A percentile compares a stretch with the other conserved stretches of the same genome.
Conservation (phyloP, 805 yeast species). For the Cyberlindnera suaveolens region DNA sequence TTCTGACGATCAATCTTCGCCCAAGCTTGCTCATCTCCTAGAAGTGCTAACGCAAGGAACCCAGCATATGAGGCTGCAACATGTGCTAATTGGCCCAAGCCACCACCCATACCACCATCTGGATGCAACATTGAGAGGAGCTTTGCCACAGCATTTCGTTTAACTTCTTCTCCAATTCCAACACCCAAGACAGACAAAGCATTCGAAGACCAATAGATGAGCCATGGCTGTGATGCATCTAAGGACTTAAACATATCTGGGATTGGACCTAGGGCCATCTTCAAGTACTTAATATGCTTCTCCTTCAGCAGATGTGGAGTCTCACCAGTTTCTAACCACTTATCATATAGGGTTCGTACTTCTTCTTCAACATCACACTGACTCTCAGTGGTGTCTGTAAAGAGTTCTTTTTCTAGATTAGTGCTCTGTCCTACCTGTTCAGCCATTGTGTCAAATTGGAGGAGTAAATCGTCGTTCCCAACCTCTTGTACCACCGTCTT, state of each 20-base stretch:
- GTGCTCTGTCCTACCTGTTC: conserved; percentile 11
- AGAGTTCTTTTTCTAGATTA: conserved; percentile 23
- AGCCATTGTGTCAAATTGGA: conserved; percentile 12
- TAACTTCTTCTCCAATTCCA: conserved; percentile 21
- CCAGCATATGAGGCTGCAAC: conserved; percentile 82
- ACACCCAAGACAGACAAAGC: conserved; percentile 37
- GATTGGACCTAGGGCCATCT: conserved; percentile 15
- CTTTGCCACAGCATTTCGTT: conserved; percentile 25
- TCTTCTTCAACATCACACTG: conserved; percentile 29
- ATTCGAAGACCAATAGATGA: conserved; percentile 77
- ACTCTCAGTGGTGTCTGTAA: conserved; percentile 29
- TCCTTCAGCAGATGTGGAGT: conserved; percentile 10
- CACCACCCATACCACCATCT: conserved; percentile 81
- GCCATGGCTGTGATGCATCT: conserved; percentile 93
- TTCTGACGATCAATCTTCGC: conserved; percentile 35
- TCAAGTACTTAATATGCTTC: conserved; percentile 16
- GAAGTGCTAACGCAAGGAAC: conserved; percentile 50
- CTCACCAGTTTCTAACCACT: conserved; percentile 15
- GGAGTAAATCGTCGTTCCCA: conserved; percentile 1
- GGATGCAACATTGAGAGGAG: conserved; percentile 26
- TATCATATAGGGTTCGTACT: conserved; percentile 28
- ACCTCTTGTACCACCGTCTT: conserved; percentile 3
- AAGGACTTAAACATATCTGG: conserved; percentile 32
- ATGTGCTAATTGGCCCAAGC: conserved; percentile 75
- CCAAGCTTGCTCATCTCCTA: conserved; percentile 40